A percentile compares a stretch with the other conserved stretches of the same genome.
phyloP scores from a whole-genome alignment of 75 land plant species.

The Sequoiadendron giganteum region DNA sequence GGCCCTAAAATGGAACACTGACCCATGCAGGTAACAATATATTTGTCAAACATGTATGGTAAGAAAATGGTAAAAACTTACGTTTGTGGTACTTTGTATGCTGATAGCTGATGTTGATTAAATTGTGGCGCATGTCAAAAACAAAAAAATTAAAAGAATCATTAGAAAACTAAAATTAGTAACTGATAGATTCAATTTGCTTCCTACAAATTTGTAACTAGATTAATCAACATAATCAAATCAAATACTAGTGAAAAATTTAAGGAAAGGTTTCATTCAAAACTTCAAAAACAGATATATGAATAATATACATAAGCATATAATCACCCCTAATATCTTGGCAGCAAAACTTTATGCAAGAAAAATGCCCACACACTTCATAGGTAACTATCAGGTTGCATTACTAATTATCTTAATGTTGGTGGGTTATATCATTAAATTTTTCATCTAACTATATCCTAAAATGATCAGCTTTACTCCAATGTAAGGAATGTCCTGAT shows the following conservation, averaged over 20 bases:
- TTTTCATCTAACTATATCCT: not conserved
- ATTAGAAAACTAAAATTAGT: not conserved
- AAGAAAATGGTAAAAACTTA: constrained; percentile 33
- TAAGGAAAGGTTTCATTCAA: not conserved
- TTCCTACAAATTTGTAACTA: constrained; percentile 2
- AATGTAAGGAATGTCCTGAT: not conserved
- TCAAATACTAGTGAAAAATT: not conserved
- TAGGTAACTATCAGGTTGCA: not conserved
- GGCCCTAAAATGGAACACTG: not conserved
- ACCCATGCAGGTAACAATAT: not conserved
- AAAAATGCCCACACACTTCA: not conserved
- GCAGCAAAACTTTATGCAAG: not conserved
- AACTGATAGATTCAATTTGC: not conserved
- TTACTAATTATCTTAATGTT: not conserved
- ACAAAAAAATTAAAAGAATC: not conserved
- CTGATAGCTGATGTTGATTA: constrained; percentile 66
- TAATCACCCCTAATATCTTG: not conserved
- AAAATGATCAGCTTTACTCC: not conserved
- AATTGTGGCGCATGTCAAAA: not conserved
- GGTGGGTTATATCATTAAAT: not conserved
- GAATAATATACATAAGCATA: not conserved
- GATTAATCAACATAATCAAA: not conserved
- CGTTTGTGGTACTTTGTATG: constrained; percentile 92
- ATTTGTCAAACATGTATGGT: not conserved
- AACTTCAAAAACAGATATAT: not conserved